Base-by-base conservation (phyloP, 805 yeast genomes). In the Metschnikowia proteae region DNA sequence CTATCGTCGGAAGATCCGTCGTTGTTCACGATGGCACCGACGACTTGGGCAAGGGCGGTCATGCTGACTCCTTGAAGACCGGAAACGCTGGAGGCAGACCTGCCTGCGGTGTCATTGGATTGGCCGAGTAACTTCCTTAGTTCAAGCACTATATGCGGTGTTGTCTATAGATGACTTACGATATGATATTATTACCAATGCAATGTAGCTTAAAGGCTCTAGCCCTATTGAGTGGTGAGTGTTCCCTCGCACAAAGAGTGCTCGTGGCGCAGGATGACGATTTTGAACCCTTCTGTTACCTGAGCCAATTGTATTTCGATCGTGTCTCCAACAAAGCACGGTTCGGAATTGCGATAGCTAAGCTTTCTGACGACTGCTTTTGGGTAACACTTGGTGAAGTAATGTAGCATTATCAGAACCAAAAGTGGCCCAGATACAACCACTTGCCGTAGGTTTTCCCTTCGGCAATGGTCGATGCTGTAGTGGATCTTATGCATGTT, bases 21-120 rank as follows among this genome's bases (percentile, higher is more conserved):
- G 97, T 91, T 59, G 84, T 91, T 55, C 98, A 91, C 73, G 89
- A 80, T 54, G 98, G 97, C 65, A 76, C 81, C 58, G 97, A 91
- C 68, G 97, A 91, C 69, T 83, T 88, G 65, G 97, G 97, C 70
- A 85, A 87, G 78, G 96, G 97, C 72, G 96, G 90, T 54, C 83
- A 84, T 67, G 84, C 87, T 52, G 96, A 88, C 72, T 87, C 96
- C 56, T 80, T 86, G 75, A 89, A 86, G 78, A 90, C 97, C 60
- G 97, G 97, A 78, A 89, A 91, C 67, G 97, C 98, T 52, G 98
- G 98, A 70, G 91, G 86, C 60, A 90, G 98, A 83, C 88, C 94
- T 60, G 98, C 98, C 56, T 91, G 98, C 78, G 98, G 98, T 78
- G 97, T 91, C 65, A 90, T 91, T 76, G 97, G 97, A 57, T 62